Base-by-base conservation (phyloP, 2,329 filamentous ascomycete species). In the Graphiopsis chlorocephala region DNA sequence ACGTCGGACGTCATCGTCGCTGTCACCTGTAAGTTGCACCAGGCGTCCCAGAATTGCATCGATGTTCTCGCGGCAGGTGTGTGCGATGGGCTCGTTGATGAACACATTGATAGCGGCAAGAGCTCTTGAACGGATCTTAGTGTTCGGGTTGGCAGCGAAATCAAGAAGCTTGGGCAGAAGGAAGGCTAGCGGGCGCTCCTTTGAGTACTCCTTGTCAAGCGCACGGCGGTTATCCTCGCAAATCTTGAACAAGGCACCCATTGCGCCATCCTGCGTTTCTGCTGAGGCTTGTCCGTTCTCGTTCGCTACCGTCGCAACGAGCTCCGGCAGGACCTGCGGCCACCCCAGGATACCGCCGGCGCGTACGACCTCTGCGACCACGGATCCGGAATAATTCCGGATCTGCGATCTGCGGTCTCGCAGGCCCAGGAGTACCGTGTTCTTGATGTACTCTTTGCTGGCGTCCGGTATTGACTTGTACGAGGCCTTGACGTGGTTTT, bases 141-240 rank as follows among this genome's bases (percentile, higher is more conserved):
- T 79, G 64, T 90, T 85, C 8, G 86, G 83, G 78, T 88, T 93
- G 71, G 88, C 87, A 60, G 92, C 95, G 67, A 96, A 95, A 64
- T 93, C 86, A 70, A 99, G 88, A 66, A 99, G 85, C 78, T 96
- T 94, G 12, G 95, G 95, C 58, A 98, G 89, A 53, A 99, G 87
- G 72, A 93, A 90, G 75, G 90, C 90, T 66, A 98, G 86, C 1
- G 95, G 95, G 64, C 93, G 86, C 78, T 97, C 90, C 66, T 93
- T 92, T 74, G 93, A 88, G 76, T 96, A 92, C 68, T 97, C 92
- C 72, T 89, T 88, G 78, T 96, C 92, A 62, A 99, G 82, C 65
- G 92, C 84, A 75, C 90, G 92, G 73, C 87, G 89, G 80, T 96
- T 97, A 79, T 99, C 95, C 79, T 99, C 95, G 79, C 95, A 99